Base-by-base conservation (phyloP, 2,329 filamentous ascomycete genomes). In the Rosellinia necatrix region DNA sequence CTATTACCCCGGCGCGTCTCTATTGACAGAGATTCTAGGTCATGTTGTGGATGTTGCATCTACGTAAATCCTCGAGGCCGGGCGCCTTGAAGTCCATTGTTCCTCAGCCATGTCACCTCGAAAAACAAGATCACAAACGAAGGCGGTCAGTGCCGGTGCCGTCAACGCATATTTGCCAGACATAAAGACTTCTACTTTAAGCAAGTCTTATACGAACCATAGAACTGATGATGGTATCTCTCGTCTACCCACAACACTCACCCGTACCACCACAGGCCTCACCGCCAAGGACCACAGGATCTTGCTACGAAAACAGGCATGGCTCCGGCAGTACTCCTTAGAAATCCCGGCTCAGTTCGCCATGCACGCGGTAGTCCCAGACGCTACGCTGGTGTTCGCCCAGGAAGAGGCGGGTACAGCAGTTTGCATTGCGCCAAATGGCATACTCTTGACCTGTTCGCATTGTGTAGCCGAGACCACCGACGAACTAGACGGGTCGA, bases 341-440 rank as follows among this genome's bases (percentile, higher is more conserved):
- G 30, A 29, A n/a, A 22, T 53, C 13, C 43, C 51, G 13, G 19
- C 2, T 12, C 34, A 22, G 13, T 53, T 44, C 40, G n/a, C 30
- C 6, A 53, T 22, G 4, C 30, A 47, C 25, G 12, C 15, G 29
- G 27, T 9, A 9, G 49, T 32, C 30, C 13, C 44, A 21, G 30
- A 53, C 27, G 40, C 40, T 15, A 46, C 49, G 5, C 49, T 53
- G 3, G 49, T 46, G 3, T 46, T 52, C 19, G 49, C 49, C 9
- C 49, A 47, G 13, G 49, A 53, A 15, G 49, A 52, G 44, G 49
- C 49, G 8, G 49, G 49, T 21, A 52, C 49, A 9, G 49, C 49
- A 2, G 49, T 43, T 15, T 52, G 29, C 10, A 52, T 52, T 22
- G 29, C 38, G 6, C 47, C 47, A 8, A 49, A 29, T 5, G 47